Evolutionary conservation across 768 basidiomycete species (phyloP).

Genomic region (Kwoniella mangroviensis): DNA sequence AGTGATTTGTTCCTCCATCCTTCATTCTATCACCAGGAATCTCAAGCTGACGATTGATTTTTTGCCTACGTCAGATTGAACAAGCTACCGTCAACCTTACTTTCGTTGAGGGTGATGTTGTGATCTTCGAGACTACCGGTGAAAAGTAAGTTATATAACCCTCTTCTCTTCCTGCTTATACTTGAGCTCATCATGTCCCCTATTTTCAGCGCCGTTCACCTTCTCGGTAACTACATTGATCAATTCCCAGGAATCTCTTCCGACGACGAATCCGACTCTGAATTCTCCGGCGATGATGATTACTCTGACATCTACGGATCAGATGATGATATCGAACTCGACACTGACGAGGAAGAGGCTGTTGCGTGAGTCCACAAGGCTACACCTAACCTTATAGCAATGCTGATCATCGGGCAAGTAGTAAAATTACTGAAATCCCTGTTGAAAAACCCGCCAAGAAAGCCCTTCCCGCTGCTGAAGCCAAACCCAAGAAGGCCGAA

Average conservation of each 20-base stretch:
- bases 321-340: constrained; percentile 71
- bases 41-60: constrained; percentile 14
- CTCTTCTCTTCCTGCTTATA: not conserved
- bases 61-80: constrained; percentile 66
- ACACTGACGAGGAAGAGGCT: constrained; percentile 59
- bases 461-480: constrained; percentile 29
- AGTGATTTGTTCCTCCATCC: constrained; percentile 59
- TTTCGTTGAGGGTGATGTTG: constrained; percentile 67
- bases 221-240: constrained; percentile 82
- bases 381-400: not conserved
- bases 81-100: constrained; percentile 73
- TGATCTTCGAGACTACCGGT: constrained; percentile 72
- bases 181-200: not conserved
- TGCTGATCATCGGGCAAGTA: constrained; percentile 1
- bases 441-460: constrained; percentile 32
- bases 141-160: constrained; percentile 65
- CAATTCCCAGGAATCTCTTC: constrained; percentile 63
- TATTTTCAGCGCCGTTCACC: constrained; percentile 64
- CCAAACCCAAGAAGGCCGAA: constrained; percentile 32
- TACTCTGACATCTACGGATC: constrained; percentile 63
- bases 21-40: not conserved
- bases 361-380: constrained; percentile 26
- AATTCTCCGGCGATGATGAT: constrained; percentile 74
- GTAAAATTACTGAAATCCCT: constrained; percentile 49
- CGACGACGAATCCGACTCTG: constrained; percentile 72